These are phyloP conservation scores for Amanita brunnescens DNA, from an alignment of 768 basidiomycete genomes.

Conservation along the genomic window DNA sequence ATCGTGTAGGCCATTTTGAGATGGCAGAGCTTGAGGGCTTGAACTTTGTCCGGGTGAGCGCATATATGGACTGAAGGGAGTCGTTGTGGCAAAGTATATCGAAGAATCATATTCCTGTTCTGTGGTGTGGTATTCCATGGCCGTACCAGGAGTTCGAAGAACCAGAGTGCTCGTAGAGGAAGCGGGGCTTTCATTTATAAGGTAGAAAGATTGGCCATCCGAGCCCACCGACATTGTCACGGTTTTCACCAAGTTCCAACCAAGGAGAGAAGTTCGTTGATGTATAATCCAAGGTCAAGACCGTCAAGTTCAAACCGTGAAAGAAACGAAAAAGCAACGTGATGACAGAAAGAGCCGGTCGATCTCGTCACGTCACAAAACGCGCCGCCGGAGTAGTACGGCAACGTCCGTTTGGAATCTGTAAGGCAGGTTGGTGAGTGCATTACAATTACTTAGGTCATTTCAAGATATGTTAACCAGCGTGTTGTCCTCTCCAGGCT, in stretches of 20 bases:
- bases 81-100: background rate
- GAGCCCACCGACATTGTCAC: background rate
- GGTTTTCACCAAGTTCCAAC: background rate
- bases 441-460: no score
- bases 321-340: no score
- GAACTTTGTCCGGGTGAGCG: background rate
- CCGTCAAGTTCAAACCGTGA: no score
- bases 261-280: background rate
- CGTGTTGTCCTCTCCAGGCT: no score
- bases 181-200: background rate
- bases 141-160: background rate
- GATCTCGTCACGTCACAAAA: no score
- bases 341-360: no score
- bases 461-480: no score
- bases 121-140: background rate
- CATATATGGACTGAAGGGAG: conserved; percentile 4
- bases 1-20: background rate
- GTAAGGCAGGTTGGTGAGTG: no score
- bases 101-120: background rate
- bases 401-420: no score
- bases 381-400: no score
- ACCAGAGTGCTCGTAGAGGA: conserved; percentile 6
- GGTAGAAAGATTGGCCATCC: background rate
- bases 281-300: no score
- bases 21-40: background rate